phyloP scores from a whole-genome alignment of 352 stramenopile species.

The Globisporangium paroecandrum region DNA sequence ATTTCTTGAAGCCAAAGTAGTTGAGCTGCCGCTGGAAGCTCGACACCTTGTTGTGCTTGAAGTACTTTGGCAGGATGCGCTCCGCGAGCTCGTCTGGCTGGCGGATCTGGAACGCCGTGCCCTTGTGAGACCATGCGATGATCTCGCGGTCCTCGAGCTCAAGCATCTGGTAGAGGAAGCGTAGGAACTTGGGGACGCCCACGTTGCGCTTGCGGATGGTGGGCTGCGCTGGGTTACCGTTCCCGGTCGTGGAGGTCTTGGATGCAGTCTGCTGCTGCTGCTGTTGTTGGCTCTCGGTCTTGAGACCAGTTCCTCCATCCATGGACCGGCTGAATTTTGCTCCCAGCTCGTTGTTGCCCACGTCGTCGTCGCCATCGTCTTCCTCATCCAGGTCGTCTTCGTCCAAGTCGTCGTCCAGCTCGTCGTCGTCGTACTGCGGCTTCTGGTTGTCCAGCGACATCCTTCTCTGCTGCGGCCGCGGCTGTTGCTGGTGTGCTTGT shows the following conservation, averaged over 20 bases:
- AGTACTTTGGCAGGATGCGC: constrained; percentile 65
- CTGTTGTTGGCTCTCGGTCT: neutral
- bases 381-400: constrained; percentile 14
- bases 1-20: constrained; percentile 84
- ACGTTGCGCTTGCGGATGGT: constrained; percentile 57
- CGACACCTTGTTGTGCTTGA: constrained; percentile 81
- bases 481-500: neutral
- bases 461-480: neutral
- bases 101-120: constrained; percentile 72
- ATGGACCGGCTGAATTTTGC: constrained; percentile 1
- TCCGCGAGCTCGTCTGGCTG: constrained; percentile 52
- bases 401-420: constrained; percentile 11
- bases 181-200: constrained; percentile 63
- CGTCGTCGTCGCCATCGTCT: constrained; percentile 9
- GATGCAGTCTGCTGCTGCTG: neutral
- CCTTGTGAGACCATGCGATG: constrained; percentile 63
- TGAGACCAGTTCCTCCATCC: neutral
- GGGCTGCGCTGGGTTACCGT: neutral
- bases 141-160: constrained; percentile 51
- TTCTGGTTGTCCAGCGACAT: constrained; percentile 1
- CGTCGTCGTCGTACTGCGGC: constrained; percentile 6
- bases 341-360: constrained; percentile 15
- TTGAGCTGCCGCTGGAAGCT: constrained; percentile 78
- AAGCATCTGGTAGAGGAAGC: constrained; percentile 72
- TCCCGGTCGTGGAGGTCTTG: neutral